phyloP scores from a whole-genome alignment of 2,329 filamentous ascomycete genomes.

The Microdochium bolleyi region DNA sequence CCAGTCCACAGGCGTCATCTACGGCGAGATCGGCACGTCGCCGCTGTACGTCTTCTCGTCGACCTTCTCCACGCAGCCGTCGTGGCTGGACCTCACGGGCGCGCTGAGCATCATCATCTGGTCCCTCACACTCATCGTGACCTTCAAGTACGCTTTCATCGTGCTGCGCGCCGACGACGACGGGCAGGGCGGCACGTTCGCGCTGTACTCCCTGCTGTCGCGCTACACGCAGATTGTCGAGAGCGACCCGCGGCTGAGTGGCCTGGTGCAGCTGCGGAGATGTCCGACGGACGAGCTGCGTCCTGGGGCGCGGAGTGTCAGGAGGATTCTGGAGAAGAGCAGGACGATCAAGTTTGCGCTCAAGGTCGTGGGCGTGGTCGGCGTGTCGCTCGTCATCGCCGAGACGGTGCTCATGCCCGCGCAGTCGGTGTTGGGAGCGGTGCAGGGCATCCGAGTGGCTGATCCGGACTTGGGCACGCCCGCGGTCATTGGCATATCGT shows the following conservation, averaged over 20 bases:
- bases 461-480: constrained; percentile 40
- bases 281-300: constrained; percentile 44
- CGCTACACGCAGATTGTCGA: constrained; percentile 50
- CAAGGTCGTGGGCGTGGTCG: constrained; percentile 52
- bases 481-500: constrained; percentile 50
- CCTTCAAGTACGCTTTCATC: constrained; percentile 56
- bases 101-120: constrained; percentile 59
- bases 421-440: constrained; percentile 58
- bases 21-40: constrained; percentile 52
- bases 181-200: constrained; percentile 60
- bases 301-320: constrained; percentile 37
- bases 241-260: constrained; percentile 42
- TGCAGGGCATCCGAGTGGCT: constrained; percentile 52
- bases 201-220: constrained; percentile 53
- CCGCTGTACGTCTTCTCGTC: constrained; percentile 64
- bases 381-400: constrained; percentile 55
- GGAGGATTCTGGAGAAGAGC: constrained; percentile 47
- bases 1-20: constrained; percentile 56
- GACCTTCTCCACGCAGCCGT: constrained; percentile 47
- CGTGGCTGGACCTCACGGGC: constrained; percentile 48
- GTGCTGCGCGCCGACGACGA: constrained; percentile 58
- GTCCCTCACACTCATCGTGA: constrained; percentile 58
- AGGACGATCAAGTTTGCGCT: constrained; percentile 37
- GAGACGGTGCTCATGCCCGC: constrained; percentile 58
- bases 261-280: constrained; percentile 46